phyloP scores from a whole-genome alignment of 768 basidiomycete genomes.

The Agaricus sinodeliciosus region DNA sequence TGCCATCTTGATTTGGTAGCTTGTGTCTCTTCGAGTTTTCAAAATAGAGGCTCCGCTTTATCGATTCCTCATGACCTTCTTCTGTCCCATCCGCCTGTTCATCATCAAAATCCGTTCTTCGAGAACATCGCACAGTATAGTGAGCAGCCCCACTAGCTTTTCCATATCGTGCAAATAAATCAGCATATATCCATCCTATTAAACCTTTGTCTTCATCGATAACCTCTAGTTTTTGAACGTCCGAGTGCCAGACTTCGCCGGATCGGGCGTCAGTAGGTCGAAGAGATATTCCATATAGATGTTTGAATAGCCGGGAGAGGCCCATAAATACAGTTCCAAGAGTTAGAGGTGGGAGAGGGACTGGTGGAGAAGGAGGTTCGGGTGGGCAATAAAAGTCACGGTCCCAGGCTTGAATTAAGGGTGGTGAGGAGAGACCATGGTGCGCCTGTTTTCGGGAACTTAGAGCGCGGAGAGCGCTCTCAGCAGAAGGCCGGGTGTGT shows the following conservation, averaged over 20 bases:
- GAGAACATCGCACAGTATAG: slow-evolving; percentile 93
- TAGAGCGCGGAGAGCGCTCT: slow-evolving; percentile 60
- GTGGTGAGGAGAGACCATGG: slow-evolving; percentile 48
- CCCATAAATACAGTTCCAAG: slow-evolving; percentile 91
- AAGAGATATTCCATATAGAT: slow-evolving; percentile 81
- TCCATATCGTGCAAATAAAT: slow-evolving; percentile 77
- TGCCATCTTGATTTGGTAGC: slow-evolving; percentile 56
- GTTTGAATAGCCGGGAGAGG: slow-evolving; percentile 81
- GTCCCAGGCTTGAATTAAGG: slow-evolving; percentile 91
- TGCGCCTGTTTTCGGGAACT: slow-evolving; percentile 71
- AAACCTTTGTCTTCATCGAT: slow-evolving; percentile 82
- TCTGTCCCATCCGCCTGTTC: slow-evolving; percentile 50
- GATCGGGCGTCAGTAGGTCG: slow-evolving; percentile 59
- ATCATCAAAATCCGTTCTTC: slow-evolving; percentile 91
- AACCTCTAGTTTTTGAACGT: slow-evolving; percentile 90
- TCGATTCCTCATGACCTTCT: slow-evolving; percentile 31
- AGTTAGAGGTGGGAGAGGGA: slow-evolving; percentile 69
- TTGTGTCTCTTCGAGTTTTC: slow-evolving; percentile 55
- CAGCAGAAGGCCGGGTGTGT: slow-evolving; percentile 74
- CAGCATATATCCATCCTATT: slow-evolving; percentile 93
- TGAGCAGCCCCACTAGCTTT: slow-evolving; percentile 93
- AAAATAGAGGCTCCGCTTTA: slow-evolving; percentile 51
- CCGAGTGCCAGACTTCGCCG: slow-evolving; percentile 86
- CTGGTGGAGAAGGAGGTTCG: slow-evolving; percentile 67
- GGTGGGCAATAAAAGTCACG: slow-evolving; percentile 88